Base-by-base conservation (phyloP, 2,329 filamentous ascomycete species). In the Cladophialophora bantiana region DNA sequence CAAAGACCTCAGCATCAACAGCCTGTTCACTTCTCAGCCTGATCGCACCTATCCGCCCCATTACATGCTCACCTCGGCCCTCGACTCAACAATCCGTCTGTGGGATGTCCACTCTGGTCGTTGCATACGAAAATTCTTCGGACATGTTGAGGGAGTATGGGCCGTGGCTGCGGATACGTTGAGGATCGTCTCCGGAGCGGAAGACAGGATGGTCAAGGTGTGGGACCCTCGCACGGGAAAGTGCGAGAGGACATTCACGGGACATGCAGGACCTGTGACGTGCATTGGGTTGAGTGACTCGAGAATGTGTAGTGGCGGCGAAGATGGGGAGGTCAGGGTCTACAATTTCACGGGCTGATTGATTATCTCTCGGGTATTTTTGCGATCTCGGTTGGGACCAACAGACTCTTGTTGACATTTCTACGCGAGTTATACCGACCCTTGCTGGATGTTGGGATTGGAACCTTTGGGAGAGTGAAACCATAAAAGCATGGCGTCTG, bases 141-240 rank as follows among this genome's bases (percentile, higher is more conserved):
- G 95, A 0, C 95, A 99, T 75, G 87, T 99, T 26, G 95, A 99
- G 78, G 95, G 95, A 36, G 90, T 99, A 20, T 99, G 95, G 95
- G 91, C 92, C 5, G 84, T 99, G 2, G 92, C 91, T 0, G 94
- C 92, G 2, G 94, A 98, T 78, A 94, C 91, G 0, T 82, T 98
- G 20, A 88, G 95, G 10, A 88, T 97, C 15, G 93, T 98, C 13
- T 93, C 90, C 18, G 94, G 94, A 0, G 91, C 92, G 10, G 93
- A 98, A 77, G 95, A 99, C 79, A 89, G 92, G 50, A 96, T 94
- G 88, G 91, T 97, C 74, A 98, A 98, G 82, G 88, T 92, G 36
- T 99, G 95, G 95, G 94, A 98, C 79, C 91, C 94, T 15, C 84
- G 93, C 65, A 94, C 91, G 1, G 95, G 95, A 34, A 93, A 91